Base-by-base conservation (phyloP, 2,329 filamentous ascomycete species). In the Tolypocladium album region DNA sequence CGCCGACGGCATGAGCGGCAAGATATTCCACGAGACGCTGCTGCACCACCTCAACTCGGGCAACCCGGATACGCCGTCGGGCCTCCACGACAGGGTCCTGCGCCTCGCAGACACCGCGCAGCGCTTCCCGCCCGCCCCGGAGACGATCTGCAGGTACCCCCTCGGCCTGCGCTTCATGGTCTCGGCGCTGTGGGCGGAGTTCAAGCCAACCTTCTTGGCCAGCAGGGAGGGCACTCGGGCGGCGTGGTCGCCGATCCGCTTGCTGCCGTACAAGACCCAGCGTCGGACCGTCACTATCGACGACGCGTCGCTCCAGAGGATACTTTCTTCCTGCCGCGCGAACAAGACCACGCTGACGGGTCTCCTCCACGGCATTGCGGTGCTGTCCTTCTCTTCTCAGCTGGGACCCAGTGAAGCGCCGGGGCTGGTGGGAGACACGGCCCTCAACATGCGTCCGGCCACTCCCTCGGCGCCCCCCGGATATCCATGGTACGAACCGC, bases 1-100 rank as follows among this genome's bases (percentile, higher is more conserved):
- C 7, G 61, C 59, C 4, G 71, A 73, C 45, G 71, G 70, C 1
- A 69, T 64, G n/a, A 63, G 69, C 24, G 68, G 64, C 47, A 72
- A 70, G 58, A 64, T 72, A 4, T 69, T 73, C n/a, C 70, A 73
- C 47, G 57, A 66, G 55, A 66, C 63, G 20, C 56, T 73, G 9
- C 55, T 72, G 5, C 60, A 62, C 8, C 65, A 67, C 39, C 69
- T 73, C 52, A 68, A 70, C 39, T 38, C 59, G 3, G 34, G 47
- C 9, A 56, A 61, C 22, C 56, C 43, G 20, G 59, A 58, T 11
- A 22, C 68, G 39, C 22, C 40, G 39, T 40, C 36, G 4, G 12
- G 9, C 1, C n/a, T 57, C 6, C 38, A 8, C 24, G 9, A 15
- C 38, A 12, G 55, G 24, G 40, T 57, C 15, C 55, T 57, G 12